These are phyloP conservation scores for Erythrobasidium yunnanense DNA, from an alignment of 768 basidiomycete species.

Conservation along the genomic window DNA sequence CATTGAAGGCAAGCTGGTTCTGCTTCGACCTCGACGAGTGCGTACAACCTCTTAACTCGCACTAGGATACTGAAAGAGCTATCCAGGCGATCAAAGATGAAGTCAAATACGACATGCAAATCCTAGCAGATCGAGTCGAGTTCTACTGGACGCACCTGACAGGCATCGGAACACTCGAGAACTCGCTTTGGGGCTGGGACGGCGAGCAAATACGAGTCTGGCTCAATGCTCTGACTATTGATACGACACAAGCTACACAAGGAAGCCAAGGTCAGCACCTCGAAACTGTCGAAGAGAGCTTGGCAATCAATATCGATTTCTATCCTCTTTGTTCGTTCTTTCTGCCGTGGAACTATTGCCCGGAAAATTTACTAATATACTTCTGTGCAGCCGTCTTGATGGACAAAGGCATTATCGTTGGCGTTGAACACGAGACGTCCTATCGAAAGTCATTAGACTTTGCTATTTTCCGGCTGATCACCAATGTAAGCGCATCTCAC, in stretches of 20 bases:
- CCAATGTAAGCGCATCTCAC: slow-evolving; percentile 51
- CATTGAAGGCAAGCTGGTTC: slow-evolving; percentile 77
- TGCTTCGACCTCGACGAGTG: slow-evolving; percentile 80
- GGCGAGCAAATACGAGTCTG: slow-evolving; percentile 80
- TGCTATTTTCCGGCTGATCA: slow-evolving; percentile 80
- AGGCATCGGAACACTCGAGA: slow-evolving; percentile 84
- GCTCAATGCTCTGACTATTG: slow-evolving; percentile 89
- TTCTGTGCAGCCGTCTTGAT: slow-evolving; percentile 68
- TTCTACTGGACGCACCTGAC: slow-evolving; percentile 97
- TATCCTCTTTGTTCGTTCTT: slow-evolving; percentile 75
- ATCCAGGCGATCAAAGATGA: slow-evolving; percentile 66
- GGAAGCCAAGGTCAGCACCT: slow-evolving; percentile 42
- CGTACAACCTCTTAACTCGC: slow-evolving; percentile 21
- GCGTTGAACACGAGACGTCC: slow-evolving; percentile 77
- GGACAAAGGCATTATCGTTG: slow-evolving; percentile 98
- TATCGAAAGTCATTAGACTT: slow-evolving; percentile 68
- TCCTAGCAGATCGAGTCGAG: slow-evolving; percentile 91
- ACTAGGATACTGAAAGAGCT: background rate
- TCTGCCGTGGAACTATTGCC: background rate
- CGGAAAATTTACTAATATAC: background rate
- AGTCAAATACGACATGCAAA: slow-evolving; percentile 93
- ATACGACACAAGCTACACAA: slow-evolving; percentile 48
- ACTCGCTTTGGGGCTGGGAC: slow-evolving; percentile 95
- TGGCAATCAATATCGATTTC: slow-evolving; percentile 82
- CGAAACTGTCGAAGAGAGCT: slow-evolving; percentile 73